phyloP scores from a whole-genome alignment of 228 moss, liverwort and hornwort species.

The Sphagnum fallax region DNA sequence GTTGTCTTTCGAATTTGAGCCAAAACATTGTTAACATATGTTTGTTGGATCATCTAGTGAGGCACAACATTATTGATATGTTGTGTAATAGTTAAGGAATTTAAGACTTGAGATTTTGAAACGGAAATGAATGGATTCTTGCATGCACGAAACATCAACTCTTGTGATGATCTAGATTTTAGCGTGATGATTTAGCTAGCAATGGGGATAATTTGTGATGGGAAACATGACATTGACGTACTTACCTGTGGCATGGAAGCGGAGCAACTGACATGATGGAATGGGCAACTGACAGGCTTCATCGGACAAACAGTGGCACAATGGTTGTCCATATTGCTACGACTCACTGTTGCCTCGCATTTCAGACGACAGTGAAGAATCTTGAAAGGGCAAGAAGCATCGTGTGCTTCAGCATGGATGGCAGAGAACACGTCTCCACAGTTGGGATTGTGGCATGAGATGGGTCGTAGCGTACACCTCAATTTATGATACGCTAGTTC shows the following conservation, averaged over 20 bases:
- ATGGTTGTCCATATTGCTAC: conserved; percentile 9
- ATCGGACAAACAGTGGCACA: conserved; percentile 10
- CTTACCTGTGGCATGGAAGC: neutral
- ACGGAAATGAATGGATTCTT: too few species aligned
- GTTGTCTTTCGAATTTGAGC: too few species aligned
- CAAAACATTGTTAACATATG: too few species aligned
- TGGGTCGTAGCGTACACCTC: conserved; percentile 1
- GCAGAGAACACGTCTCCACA: conserved; percentile 8
- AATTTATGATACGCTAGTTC: conserved; percentile 6
- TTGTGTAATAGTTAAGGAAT: too few species aligned
- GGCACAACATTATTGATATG: too few species aligned
- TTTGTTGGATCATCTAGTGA: too few species aligned
- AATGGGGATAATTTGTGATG: too few species aligned
- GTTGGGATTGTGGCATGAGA: conserved; percentile 3
- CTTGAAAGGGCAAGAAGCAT: conserved; percentile 9
- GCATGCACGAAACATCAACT: too few species aligned
- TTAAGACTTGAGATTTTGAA: too few species aligned
- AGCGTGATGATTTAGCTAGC: too few species aligned
- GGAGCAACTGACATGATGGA: conserved; percentile 4
- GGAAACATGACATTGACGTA: too few species aligned
- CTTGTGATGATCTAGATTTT: too few species aligned
- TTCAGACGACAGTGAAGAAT: conserved; percentile 2
- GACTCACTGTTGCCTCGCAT: conserved; percentile 5
- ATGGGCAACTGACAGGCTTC: conserved; percentile 6
- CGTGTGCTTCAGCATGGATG: conserved; percentile 2